A percentile compares a stretch with the other conserved stretches of the same genome.
Conservation (phyloP, 768 basidiomycete genomes). For the Boletus pseudo-olivaceus region DNA sequence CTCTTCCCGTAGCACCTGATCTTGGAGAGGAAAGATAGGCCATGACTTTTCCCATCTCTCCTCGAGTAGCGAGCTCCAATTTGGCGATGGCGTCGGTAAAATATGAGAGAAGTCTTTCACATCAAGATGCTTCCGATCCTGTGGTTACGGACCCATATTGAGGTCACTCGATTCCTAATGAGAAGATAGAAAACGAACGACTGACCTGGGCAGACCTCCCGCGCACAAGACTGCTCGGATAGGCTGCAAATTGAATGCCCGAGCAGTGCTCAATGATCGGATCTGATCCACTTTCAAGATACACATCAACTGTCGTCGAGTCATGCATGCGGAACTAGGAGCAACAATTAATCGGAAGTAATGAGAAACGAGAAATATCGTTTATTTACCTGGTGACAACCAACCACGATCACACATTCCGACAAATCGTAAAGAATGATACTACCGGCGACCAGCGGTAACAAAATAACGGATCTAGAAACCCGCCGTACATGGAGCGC, state of each 20-base stretch:
- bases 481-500: conserved; percentile 47
- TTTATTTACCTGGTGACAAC: conserved; percentile 71
- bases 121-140: conserved; percentile 40
- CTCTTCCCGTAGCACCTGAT: conserved; percentile 11
- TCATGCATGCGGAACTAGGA: conserved; percentile 84
- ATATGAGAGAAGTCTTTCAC: conserved; percentile 90
- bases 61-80: conserved; percentile 46
- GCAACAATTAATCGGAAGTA: not conserved
- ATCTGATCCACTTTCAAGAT: conserved; percentile 62
- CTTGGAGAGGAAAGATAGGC: conserved; percentile 21
- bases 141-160: not conserved
- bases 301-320: conserved; percentile 60
- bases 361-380: not conserved
- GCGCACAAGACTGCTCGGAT: conserved; percentile 41
- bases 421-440: conserved; percentile 64
- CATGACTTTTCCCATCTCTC: conserved; percentile 16
- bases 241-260: conserved; percentile 58
- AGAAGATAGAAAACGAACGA: not conserved
- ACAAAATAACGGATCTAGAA: conserved; percentile 56
- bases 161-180: not conserved
- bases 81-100: conserved; percentile 68
- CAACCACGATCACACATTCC: conserved; percentile 62
- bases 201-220: conserved; percentile 11
- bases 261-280: conserved; percentile 80
- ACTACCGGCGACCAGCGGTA: conserved; percentile 67